Evolutionary conservation across 1,284 basidiomycete genomes (phyloP).

Genomic region (Phaffia rhodozyma): DNA sequence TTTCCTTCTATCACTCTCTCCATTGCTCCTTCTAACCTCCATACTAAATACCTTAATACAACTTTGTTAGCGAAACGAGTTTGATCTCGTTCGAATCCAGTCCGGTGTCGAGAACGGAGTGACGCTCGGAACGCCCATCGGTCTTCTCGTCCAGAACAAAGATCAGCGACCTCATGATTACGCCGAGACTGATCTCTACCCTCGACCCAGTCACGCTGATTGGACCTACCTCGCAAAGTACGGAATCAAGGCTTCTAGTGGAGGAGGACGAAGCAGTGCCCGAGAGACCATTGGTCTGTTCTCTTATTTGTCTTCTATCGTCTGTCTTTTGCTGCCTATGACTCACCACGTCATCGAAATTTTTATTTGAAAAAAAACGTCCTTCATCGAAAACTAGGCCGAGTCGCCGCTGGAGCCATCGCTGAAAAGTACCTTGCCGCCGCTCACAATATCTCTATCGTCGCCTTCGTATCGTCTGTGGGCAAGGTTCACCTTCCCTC

Average conservation of each 20-base stretch:
- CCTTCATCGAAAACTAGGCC: conserved; percentile 42
- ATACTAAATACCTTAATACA: background rate
- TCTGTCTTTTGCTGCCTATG: background rate
- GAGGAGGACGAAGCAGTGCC: conserved; percentile 86
- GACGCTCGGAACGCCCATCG: conserved; percentile 94
- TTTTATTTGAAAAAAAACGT: too few species aligned
- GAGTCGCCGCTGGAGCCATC: conserved; percentile 95
- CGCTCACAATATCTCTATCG: conserved; percentile 84
- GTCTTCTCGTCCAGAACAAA: conserved; percentile 89
- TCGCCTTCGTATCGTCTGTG: conserved; percentile 92
- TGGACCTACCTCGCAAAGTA: conserved; percentile 98
- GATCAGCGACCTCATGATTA: conserved; percentile 98
- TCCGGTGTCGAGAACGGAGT: conserved; percentile 89
- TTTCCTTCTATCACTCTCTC: background rate
- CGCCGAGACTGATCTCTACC: conserved; percentile 93
- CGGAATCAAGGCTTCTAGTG: conserved; percentile 90
- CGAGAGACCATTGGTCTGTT: conserved; percentile 84
- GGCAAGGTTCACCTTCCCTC: conserved; percentile 71
- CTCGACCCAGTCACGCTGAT: conserved; percentile 93
- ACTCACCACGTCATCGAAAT: background rate
- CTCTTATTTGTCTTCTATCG: background rate
- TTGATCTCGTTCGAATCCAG: conserved; percentile 87
- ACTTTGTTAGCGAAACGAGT: conserved; percentile 73
- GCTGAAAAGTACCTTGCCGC: conserved; percentile 90
- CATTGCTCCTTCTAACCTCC: too few species aligned